phyloP scores from a whole-genome alignment of 768 basidiomycete genomes.

The Albatrellus ellisii region DNA sequence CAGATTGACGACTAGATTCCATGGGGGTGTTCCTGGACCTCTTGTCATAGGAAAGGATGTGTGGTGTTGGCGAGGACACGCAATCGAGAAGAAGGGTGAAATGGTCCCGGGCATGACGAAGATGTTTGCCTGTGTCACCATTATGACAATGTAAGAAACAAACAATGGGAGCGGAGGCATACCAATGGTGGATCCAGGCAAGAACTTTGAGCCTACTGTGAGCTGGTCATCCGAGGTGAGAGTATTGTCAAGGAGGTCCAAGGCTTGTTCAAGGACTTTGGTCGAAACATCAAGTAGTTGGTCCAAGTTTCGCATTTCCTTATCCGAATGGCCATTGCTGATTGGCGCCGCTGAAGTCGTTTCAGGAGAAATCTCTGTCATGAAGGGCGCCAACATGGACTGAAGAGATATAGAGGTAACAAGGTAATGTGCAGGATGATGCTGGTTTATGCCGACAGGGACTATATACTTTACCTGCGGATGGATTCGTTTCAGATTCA shows the following conservation, averaged over 20 bases:
- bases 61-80: constrained; percentile 30
- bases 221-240: constrained; percentile 61
- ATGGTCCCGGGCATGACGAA: constrained; percentile 79
- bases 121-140: constrained; percentile 53
- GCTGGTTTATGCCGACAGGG: too few species aligned
- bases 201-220: constrained; percentile 48
- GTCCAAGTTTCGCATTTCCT: constrained; percentile 22
- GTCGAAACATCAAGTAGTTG: constrained; percentile 56
- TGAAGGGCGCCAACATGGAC: too few species aligned
- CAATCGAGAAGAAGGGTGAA: constrained; percentile 55
- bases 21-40: constrained; percentile 73
- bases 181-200: constrained; percentile 88
- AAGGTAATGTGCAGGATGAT: not conserved
- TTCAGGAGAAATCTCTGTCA: too few species aligned
- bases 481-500: too few species aligned
- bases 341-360: too few species aligned
- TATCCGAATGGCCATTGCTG: constrained; percentile 1
- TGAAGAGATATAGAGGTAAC: not conserved
- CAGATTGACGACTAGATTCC: constrained; percentile 54
- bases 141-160: constrained; percentile 1
- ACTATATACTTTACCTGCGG: too few species aligned
- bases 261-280: constrained; percentile 56
- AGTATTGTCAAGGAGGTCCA: constrained; percentile 55
- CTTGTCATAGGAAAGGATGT: constrained; percentile 61
- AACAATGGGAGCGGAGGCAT: constrained; percentile 14